phyloP scores from a whole-genome alignment of 306 rosid species.

The Argentina anserina region DNA sequence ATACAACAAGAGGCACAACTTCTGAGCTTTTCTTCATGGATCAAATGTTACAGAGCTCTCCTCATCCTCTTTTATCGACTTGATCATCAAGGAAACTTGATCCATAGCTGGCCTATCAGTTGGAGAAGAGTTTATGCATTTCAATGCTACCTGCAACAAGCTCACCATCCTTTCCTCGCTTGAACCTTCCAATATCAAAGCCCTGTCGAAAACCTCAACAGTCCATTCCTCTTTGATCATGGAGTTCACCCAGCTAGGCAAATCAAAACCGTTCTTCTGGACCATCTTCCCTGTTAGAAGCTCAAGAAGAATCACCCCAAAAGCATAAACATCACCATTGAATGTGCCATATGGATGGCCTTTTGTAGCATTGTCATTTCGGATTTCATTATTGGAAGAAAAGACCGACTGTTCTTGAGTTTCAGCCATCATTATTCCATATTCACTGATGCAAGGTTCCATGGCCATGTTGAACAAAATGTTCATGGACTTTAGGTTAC shows the following conservation, averaged over 20 bases:
- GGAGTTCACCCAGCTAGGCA: constrained; percentile 59
- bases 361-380: constrained; percentile 15
- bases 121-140: constrained; percentile 47
- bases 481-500: constrained; percentile 68
- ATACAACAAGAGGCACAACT: not conserved
- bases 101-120: constrained; percentile 48
- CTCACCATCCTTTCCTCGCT: constrained; percentile 70
- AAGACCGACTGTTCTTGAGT: constrained; percentile 28
- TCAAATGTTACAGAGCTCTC: constrained; percentile 48
- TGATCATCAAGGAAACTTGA: constrained; percentile 43
- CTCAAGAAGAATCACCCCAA: constrained; percentile 71
- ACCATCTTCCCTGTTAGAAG: constrained; percentile 64
- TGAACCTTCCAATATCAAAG: constrained; percentile 43
- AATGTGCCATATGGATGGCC: constrained; percentile 30
- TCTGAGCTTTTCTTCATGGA: constrained; percentile 8
- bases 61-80: constrained; percentile 48
- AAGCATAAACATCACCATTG: constrained; percentile 52
- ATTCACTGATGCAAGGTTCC: constrained; percentile 63
- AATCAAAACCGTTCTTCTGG: constrained; percentile 54
- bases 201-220: constrained; percentile 54
- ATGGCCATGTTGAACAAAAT: constrained; percentile 56
- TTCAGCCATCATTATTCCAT: constrained; percentile 55
- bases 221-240: constrained; percentile 72
- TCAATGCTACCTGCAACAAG: constrained; percentile 56
- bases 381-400: constrained; percentile 15